Evolutionary conservation across 2,329 filamentous ascomycete species (phyloP), one percentile per base, ranked within the genome.

Genomic region (Lasiodiplodia hormozganensis): DNA sequence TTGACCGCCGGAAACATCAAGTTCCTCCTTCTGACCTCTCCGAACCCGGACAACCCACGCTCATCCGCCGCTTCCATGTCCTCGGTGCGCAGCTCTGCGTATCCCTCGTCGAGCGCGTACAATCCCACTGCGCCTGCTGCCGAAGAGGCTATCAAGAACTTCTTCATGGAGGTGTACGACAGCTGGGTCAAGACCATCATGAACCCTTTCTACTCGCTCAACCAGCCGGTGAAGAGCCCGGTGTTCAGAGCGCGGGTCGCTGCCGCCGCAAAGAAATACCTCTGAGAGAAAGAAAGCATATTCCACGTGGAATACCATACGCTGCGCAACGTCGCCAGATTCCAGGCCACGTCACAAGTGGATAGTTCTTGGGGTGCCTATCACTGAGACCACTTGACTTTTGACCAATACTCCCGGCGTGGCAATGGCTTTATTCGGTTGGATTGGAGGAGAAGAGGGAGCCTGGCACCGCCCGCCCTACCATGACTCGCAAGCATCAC

Each of bases 121-220:
- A 97, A 97, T 79, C 95, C 95, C 0, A 95, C 90, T 2, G 92
- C 90, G 69, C 90, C 93, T 6, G 93, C 95, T 77, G 97, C 95
- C 5, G 96, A 99, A 82, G 96, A 99, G 82, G 95, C 96, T 4
- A 92, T 98, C 74, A 90, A 93, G 78, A 93, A 93, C 81, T 99
- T 98, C 83, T 97, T 99, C 83, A 86, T 87, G 18, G 96, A 99
- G 78, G 92, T 97, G 14, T 98, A 97, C 82, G 96, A 99, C 82
- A 93, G 90, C 73, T 99, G 95, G 90, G 88, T 97, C 72, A 99
- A 99, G 86, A 92, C 94, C 14, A 89, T 94, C 69, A 98, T 99
- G 96, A 98, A 89, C 77, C 96, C 96, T 0, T 99, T 99, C 79
- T 98, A 97, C 83, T 86, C 87, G 66, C 88, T 91, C 67, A 95